Base-by-base conservation (phyloP, 139 green algal species). In the Diplosphaera chodatii region DNA sequence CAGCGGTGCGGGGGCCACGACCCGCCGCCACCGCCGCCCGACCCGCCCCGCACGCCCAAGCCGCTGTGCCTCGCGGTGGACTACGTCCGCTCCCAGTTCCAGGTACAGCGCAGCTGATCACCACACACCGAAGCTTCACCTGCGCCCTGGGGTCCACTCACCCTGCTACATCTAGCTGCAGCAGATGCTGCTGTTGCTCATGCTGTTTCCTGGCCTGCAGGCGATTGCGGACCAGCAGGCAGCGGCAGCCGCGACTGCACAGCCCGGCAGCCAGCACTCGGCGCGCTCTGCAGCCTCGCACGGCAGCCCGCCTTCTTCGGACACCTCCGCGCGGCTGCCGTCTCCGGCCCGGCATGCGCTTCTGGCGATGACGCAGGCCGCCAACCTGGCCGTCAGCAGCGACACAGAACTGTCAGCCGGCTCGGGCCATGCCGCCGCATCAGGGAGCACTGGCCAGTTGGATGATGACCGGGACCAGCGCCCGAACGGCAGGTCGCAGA, bases 31-130 rank as follows among this genome's bases (percentile, higher is more conserved):
- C 80, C 79, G 23, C 86, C 89, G 3, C 25, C 79, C 33, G 83
- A 73, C 1, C 90, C 88, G 28, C 77, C 73, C 0, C 84, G 90
- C 56, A 32, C 29, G 15, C 84, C 86, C 2, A n/a, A 64, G 37
- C 41, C 77, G 23, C 79, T 93, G 63, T 89, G 83, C 70, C 31
- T 72, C 40, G 74, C 83, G 4, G 82, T 90, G 66, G 86, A 88
- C 32, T 72, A 75, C 8, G 71, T 87, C 0, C 67, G 86, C 0
- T 74, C 76, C 5, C 81, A 91, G 63, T 80, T 85, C 40, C 70
- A 82, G 79, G 80, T 80, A 27, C 32, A n/a, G n/a, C n/a, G n/a
- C n/a, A n/a, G n/a, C n/a, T n/a, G n/a, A n/a, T n/a, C n/a, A n/a
- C n/a, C n/a, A n/a, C n/a, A n/a, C n/a, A n/a, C n/a, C n/a, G n/a